phyloP scores from a whole-genome alignment of 2,329 filamentous ascomycete genomes.

The Exophiala xenobiotica region DNA sequence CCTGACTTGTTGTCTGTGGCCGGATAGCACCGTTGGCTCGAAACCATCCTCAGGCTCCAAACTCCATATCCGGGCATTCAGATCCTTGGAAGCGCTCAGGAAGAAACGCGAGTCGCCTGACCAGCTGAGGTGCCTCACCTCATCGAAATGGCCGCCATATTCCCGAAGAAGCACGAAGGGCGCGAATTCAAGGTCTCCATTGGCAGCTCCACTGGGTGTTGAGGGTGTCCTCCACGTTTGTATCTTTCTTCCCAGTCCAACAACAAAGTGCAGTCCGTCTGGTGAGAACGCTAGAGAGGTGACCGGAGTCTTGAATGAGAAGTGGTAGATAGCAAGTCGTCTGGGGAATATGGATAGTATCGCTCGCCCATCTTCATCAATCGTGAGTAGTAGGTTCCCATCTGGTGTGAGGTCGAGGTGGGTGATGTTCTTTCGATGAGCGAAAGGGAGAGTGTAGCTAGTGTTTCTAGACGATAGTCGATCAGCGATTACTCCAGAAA shows the following conservation, averaged over 20 bases:
- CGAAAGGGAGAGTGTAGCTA: constrained; percentile 61
- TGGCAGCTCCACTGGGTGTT: constrained; percentile 73
- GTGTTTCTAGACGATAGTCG: constrained; percentile 23
- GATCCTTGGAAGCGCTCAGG: constrained; percentile 83
- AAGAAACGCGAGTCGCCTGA: constrained; percentile 96
- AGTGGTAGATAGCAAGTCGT: constrained; percentile 85
- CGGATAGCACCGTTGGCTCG: constrained; percentile 81
- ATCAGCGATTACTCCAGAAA: neutral
- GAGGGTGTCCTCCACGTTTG: constrained; percentile 97
- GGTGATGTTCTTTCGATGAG: constrained; percentile 90
- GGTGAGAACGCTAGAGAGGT: constrained; percentile 87
- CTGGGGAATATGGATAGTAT: constrained; percentile 89
- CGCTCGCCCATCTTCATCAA: constrained; percentile 91
- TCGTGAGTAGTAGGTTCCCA: constrained; percentile 86
- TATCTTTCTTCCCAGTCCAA: constrained; percentile 79
- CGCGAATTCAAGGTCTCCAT: constrained; percentile 88
- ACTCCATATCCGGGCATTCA: constrained; percentile 95
- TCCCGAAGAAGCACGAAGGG: constrained; percentile 87
- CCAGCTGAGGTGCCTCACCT: constrained; percentile 85
- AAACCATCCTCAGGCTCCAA: constrained; percentile 83
- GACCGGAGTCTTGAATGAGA: constrained; percentile 84
- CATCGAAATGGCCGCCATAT: constrained; percentile 85
- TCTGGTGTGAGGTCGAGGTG: constrained; percentile 83
- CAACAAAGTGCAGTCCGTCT: constrained; percentile 85
- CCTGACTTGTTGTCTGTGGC: constrained; percentile 84